These are phyloP conservation scores for Cinchona pubescens DNA, from an alignment of 257 asterid species.

Conservation along the genomic window DNA sequence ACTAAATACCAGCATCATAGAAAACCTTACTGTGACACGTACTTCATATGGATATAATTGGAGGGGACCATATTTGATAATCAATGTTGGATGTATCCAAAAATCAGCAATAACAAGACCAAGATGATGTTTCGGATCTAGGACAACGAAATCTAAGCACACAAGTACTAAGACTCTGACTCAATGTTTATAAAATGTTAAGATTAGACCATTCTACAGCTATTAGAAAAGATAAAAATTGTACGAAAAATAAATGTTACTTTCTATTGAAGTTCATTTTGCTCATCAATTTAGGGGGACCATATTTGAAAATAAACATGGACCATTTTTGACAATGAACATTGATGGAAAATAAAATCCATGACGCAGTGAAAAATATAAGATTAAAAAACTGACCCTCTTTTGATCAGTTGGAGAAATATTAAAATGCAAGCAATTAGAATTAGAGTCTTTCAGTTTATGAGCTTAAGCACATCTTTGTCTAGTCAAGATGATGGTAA, in stretches of 20 bases:
- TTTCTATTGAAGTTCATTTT: background rate
- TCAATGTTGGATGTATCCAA: background rate
- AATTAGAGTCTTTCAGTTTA: too few species aligned
- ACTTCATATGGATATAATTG: background rate
- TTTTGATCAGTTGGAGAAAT: background rate
- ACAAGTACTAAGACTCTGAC: background rate
- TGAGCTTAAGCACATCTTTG: too few species aligned
- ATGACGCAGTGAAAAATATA: background rate
- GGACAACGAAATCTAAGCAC: background rate
- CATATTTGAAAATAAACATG: background rate
- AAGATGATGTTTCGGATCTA: background rate
- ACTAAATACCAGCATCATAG: background rate
- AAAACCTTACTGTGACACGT: background rate
- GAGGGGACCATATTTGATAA: constrained; percentile 10
- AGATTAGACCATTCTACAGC: too few species aligned
- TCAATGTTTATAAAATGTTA: background rate
- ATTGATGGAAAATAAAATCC: background rate
- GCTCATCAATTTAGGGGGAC: constrained; percentile 2
- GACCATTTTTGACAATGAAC: background rate
- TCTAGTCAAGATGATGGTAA: too few species aligned
- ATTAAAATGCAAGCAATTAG: too few species aligned
- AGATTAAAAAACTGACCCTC: too few species aligned
- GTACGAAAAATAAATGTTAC: background rate
- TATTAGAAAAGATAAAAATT: background rate
- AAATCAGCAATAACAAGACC: background rate